These are phyloP conservation scores for Persicaria tinctoria DNA, from an alignment of 148 eudicot species.

Conservation along the genomic window DNA sequence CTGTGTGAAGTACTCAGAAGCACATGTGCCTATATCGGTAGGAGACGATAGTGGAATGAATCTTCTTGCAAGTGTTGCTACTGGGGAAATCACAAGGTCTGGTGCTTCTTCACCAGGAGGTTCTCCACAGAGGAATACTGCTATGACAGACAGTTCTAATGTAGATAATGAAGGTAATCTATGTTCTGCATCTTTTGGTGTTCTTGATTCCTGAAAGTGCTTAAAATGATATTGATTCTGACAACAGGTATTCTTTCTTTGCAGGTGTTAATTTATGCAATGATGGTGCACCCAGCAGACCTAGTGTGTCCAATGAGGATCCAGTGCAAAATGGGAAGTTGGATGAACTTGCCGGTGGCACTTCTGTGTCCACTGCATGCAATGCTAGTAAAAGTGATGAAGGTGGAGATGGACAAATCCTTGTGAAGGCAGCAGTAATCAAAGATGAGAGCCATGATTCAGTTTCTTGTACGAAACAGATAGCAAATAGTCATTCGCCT, in stretches of 20 bases:
- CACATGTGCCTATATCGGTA: conserved; percentile 31
- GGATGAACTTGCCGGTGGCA: conserved; percentile 16
- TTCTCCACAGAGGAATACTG: conserved; percentile 40
- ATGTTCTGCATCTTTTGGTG: neutral
- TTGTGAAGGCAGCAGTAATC: conserved; percentile 13
- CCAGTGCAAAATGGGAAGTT: conserved; percentile 19
- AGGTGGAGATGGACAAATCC: conserved; percentile 19
- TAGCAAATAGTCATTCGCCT: conserved; percentile 8
- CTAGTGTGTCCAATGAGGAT: conserved; percentile 17
- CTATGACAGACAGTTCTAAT: conserved; percentile 20
- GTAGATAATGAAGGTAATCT: conserved; percentile 14
- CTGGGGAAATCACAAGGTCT: conserved; percentile 65
- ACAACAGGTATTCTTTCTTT: conserved; percentile 16
- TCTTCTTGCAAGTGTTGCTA: conserved; percentile 92
- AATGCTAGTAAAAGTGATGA: conserved; percentile 22
- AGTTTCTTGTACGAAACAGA: conserved; percentile 20
- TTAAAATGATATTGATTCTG: conserved; percentile 9
- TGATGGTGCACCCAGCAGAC: conserved; percentile 17
- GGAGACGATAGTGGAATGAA: conserved; percentile 91
- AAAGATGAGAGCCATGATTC: conserved; percentile 13
- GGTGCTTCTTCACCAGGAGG: conserved; percentile 33
- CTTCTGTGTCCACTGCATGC: conserved; percentile 12
- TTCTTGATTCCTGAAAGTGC: neutral
- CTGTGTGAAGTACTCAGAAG: conserved; percentile 74
- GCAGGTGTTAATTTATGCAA: conserved; percentile 17